phyloP scores from a whole-genome alignment of 192 early-diverging fungal species.

The Linnemannia hyalina region DNA sequence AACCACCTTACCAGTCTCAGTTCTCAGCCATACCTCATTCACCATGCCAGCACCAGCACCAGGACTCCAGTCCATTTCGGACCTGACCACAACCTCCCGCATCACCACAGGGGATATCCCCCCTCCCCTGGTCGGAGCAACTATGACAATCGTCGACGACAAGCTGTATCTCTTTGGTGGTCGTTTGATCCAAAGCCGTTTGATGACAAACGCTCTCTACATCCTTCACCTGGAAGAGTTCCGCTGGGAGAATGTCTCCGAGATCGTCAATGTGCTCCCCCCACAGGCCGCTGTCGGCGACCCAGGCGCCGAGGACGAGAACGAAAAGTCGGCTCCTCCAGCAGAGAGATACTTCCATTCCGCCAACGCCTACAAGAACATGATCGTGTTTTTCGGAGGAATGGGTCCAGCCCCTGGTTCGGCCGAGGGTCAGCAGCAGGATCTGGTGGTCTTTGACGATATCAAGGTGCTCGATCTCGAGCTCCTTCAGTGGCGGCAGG shows the following conservation, averaged over 20 bases:
- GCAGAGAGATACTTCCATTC: constrained; percentile 83
- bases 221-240: constrained; percentile 73
- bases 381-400: constrained; percentile 82
- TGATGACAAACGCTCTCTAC: constrained; percentile 80
- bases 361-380: constrained; percentile 76
- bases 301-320: constrained; percentile 47
- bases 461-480: constrained; percentile 77
- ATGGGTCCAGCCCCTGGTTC: constrained; percentile 76
- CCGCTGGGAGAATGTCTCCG: constrained; percentile 64
- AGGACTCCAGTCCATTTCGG: constrained; percentile 62
- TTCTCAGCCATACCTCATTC: not conserved
- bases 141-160: constrained; percentile 75
- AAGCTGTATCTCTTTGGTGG: constrained; percentile 81
- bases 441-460: constrained; percentile 76
- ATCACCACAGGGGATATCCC: constrained; percentile 77
- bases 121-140: constrained; percentile 81
- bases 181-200: constrained; percentile 74
- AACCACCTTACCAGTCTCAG: not conserved
- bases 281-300: constrained; percentile 55
- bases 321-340: constrained; percentile 53
- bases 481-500: constrained; percentile 73
- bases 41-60: constrained; percentile 52
- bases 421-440: constrained; percentile 61
- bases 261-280: constrained; percentile 54
- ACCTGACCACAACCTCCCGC: constrained; percentile 59